Base-by-base conservation (phyloP, 495 filamentous ascomycete species). In the Amphirosellinia nigrospora region DNA sequence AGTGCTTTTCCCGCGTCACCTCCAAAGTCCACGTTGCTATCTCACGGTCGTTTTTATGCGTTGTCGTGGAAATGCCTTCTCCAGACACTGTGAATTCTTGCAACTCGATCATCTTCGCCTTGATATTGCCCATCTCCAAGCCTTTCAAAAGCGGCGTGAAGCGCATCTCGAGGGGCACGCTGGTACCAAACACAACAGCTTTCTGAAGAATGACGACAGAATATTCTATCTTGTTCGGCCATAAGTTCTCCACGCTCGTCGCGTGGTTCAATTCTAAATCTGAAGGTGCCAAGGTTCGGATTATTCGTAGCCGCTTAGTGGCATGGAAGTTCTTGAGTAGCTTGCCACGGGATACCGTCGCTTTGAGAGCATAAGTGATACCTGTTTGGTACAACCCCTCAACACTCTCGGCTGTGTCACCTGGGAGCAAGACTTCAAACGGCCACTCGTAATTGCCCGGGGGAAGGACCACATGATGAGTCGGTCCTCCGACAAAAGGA, bases 161-260 rank as follows among this genome's bases (percentile, higher is more conserved):
- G 52, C 89, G 85, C 79, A 97, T 93, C 66, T 95, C 89, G 34
- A 97, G 82, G 15, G 89, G 88, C 52, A 98, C 88, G 21, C 85
- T 85, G 19, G 93, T 96, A 45, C 96, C 96, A 72, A 97, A 97
- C 10, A 97, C 90, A 66, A 96, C 90, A 0, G 94, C 95, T 75
- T 96, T 97, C 64, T 91, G 93, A 3, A 96, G 94, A 9, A 94
- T 90, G 69, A 90, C 89, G 68, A 99, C 91, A 8, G 91, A 92
- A 78, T 98, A 98, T 75, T 96, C 90, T 74, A 98, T 87, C 83
- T 99, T 99, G 80, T 94, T 92, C 13, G 92, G 89, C 96, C 96
- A 99, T 66, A 96, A 88, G 74, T 97, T 97, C 78, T 97, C 92
- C 63, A 97, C 90, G n/a, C 91, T 94, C 93, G 94, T 94, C 13